phyloP scores from a whole-genome alignment of 352 stramenopile genomes.

The Thalassiosira livingstoniorum region DNA sequence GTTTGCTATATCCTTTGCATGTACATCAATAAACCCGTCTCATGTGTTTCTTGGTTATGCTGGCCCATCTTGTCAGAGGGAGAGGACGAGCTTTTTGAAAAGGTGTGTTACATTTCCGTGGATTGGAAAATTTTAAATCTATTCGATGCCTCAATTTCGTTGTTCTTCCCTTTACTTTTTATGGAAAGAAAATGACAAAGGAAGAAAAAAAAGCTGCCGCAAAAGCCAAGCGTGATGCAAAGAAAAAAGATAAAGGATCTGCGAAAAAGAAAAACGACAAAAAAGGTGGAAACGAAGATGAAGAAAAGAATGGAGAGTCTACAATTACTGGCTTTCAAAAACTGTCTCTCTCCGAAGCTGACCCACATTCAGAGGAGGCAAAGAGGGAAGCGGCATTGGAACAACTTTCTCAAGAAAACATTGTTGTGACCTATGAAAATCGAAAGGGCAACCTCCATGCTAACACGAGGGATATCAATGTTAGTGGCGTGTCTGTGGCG shows the following conservation, averaged over 20 bases:
- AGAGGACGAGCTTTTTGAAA: constrained; percentile 85
- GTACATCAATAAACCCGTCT: not conserved
- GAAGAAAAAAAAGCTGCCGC: constrained; percentile 85
- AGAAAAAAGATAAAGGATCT: constrained; percentile 70
- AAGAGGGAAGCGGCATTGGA: constrained; percentile 84
- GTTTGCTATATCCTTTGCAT: no score
- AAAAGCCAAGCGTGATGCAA: constrained; percentile 75
- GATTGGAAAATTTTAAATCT: no score
- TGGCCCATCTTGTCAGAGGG: constrained; percentile 50
- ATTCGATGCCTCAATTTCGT: no score
- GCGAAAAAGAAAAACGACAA: constrained; percentile 55
- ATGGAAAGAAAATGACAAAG: constrained; percentile 86
- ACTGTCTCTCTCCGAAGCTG: constrained; percentile 44
- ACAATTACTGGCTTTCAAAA: constrained; percentile 34
- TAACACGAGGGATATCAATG: constrained; percentile 98
- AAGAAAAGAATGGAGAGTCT: constrained; percentile 18
- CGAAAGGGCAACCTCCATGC: constrained; percentile 91
- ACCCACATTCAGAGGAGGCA: constrained; percentile 60
- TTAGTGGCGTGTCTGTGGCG: constrained; percentile 95
- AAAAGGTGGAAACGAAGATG: constrained; percentile 33
- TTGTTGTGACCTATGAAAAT: constrained; percentile 96
- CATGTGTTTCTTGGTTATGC: not conserved
- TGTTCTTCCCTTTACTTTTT: no score
- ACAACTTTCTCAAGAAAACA: constrained; percentile 91
- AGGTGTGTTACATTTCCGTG: no score